Evolutionary conservation across 805 yeast species (phyloP).

Genomic region (Wickerhamomyces bovis): DNA sequence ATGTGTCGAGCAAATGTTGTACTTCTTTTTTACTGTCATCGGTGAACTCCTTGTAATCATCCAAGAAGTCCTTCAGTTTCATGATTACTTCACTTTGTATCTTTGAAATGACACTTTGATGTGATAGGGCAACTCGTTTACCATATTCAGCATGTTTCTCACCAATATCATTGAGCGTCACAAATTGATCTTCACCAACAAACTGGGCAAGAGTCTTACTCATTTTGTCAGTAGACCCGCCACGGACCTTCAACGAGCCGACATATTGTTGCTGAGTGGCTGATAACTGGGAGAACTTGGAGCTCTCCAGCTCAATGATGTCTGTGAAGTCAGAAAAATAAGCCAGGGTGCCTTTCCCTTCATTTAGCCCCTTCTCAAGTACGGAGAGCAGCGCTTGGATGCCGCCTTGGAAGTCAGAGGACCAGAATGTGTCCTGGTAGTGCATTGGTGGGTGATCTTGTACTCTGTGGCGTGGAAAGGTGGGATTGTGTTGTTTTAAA

Average conservation of each 20-base stretch:
- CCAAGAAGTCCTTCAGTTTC: constrained; percentile 17
- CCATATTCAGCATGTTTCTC: neutral
- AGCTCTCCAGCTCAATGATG: constrained; percentile 13
- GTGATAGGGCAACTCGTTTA: neutral
- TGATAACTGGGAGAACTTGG: constrained; percentile 8
- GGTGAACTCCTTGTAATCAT: constrained; percentile 15
- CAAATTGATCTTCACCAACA: neutral
- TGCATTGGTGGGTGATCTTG: constrained; percentile 1
- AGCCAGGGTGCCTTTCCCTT: constrained; percentile 10
- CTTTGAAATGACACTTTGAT: constrained; percentile 5
- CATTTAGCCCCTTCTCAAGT: constrained; percentile 17
- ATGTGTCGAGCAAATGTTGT: constrained; percentile 7
- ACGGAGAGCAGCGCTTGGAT: constrained; percentile 16
- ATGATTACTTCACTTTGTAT: constrained; percentile 14
- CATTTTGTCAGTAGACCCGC: neutral
- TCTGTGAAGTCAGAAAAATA: constrained; percentile 17
- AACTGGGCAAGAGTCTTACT: neutral
- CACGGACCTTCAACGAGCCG: neutral
- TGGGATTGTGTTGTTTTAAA: too few species aligned
- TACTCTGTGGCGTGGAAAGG: too few species aligned
- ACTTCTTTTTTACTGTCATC: constrained; percentile 7
- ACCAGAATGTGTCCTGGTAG: constrained; percentile 24
- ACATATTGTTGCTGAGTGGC: constrained; percentile 5
- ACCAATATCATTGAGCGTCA: neutral
- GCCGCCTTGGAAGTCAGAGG: constrained; percentile 27